Evolutionary conservation across 2,329 filamentous ascomycete genomes (phyloP), one percentile per base, ranked within the genome.

Genomic region (Colletotrichum nymphaeae): DNA sequence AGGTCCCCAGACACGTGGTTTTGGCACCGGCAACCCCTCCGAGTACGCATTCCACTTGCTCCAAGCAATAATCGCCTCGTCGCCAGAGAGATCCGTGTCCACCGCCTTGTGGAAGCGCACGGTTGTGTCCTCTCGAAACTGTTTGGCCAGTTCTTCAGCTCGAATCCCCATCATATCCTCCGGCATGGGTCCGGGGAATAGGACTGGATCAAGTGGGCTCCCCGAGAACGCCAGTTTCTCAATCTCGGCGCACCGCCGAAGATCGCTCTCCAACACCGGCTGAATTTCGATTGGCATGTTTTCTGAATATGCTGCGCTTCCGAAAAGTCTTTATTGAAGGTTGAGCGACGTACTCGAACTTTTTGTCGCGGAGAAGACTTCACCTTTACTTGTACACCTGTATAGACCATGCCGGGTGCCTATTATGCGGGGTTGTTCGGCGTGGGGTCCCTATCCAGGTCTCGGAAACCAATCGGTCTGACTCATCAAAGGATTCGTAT

Each of bases 21-120:
- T 69, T 28, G 80, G 76, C 57, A 75, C 73, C n/a, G 78, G 78
- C 8, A 75, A 69, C 6, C 69, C 75, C 19, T 78, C 78, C 2
- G 77, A 73, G 77, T 79, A 81, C 9, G 84, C 75, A 63, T 80
- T 80, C 79, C 82, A 85, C 77, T 80, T 80, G 42, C 79, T 75
- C 69, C 83, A 84, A n/a, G 80, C 79, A 46, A 85, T 67, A 65
- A 78, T 80, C 63, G 77, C 76, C 4, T 81, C 77, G 26, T 77
- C 67, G 49, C 63, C 74, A n/a, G 66, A 49, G 42, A 74, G 62
- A 26, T 68, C 67, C 24, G 74, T 74, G 68, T 77, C 74, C 26
- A 73, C 74, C 9, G 66, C 74, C 14, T 73, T 73, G 62, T 73
- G 55, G 42, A 75, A 24, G 59, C 63, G 73, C 55, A 58, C 57